Conservation (phyloP, 768 basidiomycete genomes). For the Glaciozyma antarctica region DNA sequence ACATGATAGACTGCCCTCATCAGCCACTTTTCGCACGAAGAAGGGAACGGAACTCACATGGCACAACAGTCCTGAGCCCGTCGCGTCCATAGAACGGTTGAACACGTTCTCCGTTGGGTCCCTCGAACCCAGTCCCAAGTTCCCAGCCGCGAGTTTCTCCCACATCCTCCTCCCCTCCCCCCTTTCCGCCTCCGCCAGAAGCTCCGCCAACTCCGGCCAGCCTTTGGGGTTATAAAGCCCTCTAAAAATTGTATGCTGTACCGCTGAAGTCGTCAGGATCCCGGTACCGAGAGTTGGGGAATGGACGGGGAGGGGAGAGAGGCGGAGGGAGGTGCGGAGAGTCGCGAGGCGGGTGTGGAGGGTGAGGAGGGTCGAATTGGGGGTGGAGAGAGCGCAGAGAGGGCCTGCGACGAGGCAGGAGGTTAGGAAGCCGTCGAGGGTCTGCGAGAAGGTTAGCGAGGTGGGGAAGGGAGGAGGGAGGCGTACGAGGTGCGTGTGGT, state of each 20-base stretch:
- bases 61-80: not conserved
- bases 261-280: too few species aligned
- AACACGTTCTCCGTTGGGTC: conserved; percentile 16
- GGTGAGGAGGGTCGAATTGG: conserved; percentile 10
- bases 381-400: conserved; percentile 12
- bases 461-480: too few species aligned
- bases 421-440: conserved; percentile 24
- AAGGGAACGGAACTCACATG: not conserved
- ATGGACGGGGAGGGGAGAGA: too few species aligned
- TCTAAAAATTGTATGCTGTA: too few species aligned
- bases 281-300: too few species aligned
- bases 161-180: conserved; percentile 13
- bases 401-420: conserved; percentile 14
- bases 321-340: not conserved
- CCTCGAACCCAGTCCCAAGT: not conserved
- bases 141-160: not conserved
- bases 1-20: conserved; percentile 21
- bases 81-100: conserved; percentile 2
- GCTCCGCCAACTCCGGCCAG: too few species aligned
- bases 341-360: conserved; percentile 1
- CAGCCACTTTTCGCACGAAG: too few species aligned
- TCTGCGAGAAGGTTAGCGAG: conserved; percentile 4
- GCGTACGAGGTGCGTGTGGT: conserved; percentile 1
- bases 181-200: not conserved
- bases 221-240: too few species aligned